These are phyloP conservation scores for Skeletonema costatum DNA, from an alignment of 108 stramenopile species.

Conservation along the genomic window DNA sequence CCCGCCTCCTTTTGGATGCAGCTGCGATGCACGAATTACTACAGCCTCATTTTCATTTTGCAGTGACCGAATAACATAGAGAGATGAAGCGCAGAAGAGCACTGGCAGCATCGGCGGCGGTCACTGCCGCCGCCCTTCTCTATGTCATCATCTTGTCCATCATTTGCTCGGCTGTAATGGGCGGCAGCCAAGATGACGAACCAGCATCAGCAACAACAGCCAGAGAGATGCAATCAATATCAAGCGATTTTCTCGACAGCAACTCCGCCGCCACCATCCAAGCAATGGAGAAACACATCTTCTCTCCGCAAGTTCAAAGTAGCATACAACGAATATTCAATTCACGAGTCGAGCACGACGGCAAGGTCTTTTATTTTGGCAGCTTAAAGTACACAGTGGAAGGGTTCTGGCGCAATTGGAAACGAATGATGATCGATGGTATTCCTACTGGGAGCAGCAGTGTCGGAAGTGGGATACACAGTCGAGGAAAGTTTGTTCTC, in stretches of 20 bases:
- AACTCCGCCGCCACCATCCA: slow-evolving; percentile 24
- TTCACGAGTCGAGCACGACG: slow-evolving; percentile 24
- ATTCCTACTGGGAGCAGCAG: slow-evolving; percentile 3
- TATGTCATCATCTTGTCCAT: neutral
- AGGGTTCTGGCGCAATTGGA: slow-evolving; percentile 43
- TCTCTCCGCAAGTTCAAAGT: slow-evolving; percentile 16
- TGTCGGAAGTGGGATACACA: neutral
- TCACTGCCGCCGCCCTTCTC: neutral
- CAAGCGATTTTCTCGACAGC: slow-evolving; percentile 21
- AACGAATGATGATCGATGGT: slow-evolving; percentile 14
- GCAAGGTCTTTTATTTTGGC: slow-evolving; percentile 6
- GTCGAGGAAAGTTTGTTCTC: slow-evolving; percentile 3
- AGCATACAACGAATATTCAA: slow-evolving; percentile 21
- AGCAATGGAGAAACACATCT: slow-evolving; percentile 27
- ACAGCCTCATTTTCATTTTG: too few relatives aligned
- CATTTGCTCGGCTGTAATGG: neutral
- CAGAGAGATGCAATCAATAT: neutral
- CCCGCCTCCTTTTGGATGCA: too few relatives aligned
- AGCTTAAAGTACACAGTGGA: slow-evolving; percentile 25
- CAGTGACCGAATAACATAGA: neutral
- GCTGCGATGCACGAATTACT: too few relatives aligned
- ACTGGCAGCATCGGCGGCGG: neutral
- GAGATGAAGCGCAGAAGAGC: neutral
- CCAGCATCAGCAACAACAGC: neutral
- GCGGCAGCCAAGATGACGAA: neutral